These are phyloP conservation scores for Fusarium euwallaceae DNA, from an alignment of 2,329 filamentous ascomycete species.

Conservation along the genomic window DNA sequence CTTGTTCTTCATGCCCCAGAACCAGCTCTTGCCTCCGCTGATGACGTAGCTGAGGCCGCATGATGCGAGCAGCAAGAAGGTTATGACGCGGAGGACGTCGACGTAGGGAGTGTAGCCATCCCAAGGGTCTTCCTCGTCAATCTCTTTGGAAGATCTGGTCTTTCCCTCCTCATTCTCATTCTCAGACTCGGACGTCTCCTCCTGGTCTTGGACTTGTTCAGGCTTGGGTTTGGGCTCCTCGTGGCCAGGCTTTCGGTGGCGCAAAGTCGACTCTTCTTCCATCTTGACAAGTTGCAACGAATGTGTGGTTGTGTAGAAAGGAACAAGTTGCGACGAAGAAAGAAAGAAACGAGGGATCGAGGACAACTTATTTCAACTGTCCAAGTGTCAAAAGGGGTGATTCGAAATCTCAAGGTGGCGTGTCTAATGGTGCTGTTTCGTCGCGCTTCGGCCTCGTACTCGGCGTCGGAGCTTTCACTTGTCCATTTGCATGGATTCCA, in stretches of 20 bases:
- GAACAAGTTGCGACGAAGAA: background rate
- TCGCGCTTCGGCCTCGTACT: slow-evolving; percentile 26
- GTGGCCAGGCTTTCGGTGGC: slow-evolving; percentile 59
- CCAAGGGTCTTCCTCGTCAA: slow-evolving; percentile 58
- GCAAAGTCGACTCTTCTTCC: slow-evolving; percentile 57
- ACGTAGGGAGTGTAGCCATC: slow-evolving; percentile 69
- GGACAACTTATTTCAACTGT: slow-evolving; percentile 16
- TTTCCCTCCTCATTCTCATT: slow-evolving; percentile 39
- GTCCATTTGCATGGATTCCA: slow-evolving; percentile 11
- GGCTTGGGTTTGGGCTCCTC: slow-evolving; percentile 13
- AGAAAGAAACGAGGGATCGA: background rate
- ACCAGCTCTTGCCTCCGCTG: slow-evolving; percentile 76
- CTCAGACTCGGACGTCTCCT: background rate
- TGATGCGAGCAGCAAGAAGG: slow-evolving; percentile 75
- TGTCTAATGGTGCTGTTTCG: slow-evolving; percentile 27
- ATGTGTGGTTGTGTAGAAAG: background rate
- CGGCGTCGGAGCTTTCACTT: slow-evolving; percentile 31
- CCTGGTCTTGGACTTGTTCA: background rate
- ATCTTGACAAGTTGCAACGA: slow-evolving; percentile 42
- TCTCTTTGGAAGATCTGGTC: slow-evolving; percentile 35
- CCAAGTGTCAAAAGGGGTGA: background rate
- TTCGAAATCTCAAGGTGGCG: slow-evolving; percentile 25
- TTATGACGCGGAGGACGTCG: slow-evolving; percentile 77
- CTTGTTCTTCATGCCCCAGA: slow-evolving; percentile 74
- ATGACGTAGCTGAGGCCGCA: slow-evolving; percentile 81